Conservation (phyloP, 352 stramenopile species). For the Phytophthora nicotianae region DNA sequence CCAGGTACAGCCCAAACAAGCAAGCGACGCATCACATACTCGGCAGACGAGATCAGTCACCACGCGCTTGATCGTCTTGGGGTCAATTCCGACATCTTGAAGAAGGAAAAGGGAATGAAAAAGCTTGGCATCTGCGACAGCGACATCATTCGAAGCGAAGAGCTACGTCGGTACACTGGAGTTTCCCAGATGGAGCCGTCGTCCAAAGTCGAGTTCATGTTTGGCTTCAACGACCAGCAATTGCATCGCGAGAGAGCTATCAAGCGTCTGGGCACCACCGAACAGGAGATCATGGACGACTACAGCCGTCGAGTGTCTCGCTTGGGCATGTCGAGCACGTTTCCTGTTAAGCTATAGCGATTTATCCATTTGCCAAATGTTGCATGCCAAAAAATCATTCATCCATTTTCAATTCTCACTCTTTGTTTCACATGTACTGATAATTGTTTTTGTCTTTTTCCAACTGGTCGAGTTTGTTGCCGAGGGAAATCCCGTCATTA, state of each 20-base stretch:
- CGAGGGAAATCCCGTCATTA: constrained; percentile 46
- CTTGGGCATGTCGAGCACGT: constrained; percentile 39
- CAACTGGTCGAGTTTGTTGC: constrained; percentile 77
- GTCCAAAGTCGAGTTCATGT: constrained; percentile 65
- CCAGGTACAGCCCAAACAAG: constrained; percentile 3
- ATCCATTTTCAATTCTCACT: background rate
- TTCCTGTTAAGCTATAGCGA: constrained; percentile 20
- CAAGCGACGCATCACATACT: constrained; percentile 38
- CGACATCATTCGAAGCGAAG: constrained; percentile 57
- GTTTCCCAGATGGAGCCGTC: constrained; percentile 33
- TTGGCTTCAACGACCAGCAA: constrained; percentile 69
- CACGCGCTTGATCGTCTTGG: constrained; percentile 62
- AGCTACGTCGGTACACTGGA: constrained; percentile 59
- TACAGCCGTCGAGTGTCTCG: constrained; percentile 57
- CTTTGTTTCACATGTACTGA: constrained; percentile 46
- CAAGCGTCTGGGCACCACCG: constrained; percentile 58
- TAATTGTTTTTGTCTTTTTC: constrained; percentile 68
- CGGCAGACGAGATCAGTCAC: constrained; percentile 41
- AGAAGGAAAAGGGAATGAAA: constrained; percentile 80
- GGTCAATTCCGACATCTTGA: constrained; percentile 65
- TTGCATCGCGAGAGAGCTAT: constrained; percentile 62
- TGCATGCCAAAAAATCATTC: constrained; percentile 1
- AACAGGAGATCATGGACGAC: constrained; percentile 70
- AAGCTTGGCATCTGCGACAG: constrained; percentile 76
- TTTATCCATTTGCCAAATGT: background rate